These are phyloP conservation scores for Thalia dealbata DNA, from an alignment of 176 grass and related monocot species.

Conservation along the genomic window DNA sequence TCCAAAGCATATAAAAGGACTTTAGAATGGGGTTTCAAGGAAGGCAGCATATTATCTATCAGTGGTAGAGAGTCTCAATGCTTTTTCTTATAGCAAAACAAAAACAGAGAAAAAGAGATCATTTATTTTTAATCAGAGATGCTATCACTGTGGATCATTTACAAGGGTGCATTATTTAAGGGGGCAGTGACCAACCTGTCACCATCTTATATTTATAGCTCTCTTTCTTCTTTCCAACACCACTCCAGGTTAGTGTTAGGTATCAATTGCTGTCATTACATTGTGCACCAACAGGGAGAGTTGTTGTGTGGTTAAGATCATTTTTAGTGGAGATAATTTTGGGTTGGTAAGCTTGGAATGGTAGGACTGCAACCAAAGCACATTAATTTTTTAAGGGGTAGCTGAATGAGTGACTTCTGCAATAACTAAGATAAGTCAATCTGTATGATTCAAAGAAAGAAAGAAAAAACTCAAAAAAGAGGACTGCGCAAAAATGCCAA, in stretches of 20 bases:
- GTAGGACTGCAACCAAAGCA: not conserved
- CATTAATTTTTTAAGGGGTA: not conserved
- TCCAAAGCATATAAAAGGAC: too few species aligned
- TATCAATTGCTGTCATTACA: constrained; percentile 1
- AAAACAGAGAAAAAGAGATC: not conserved
- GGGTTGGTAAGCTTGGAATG: not conserved
- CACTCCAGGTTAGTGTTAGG: not conserved
- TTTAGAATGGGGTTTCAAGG: not conserved
- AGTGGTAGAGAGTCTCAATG: too few species aligned
- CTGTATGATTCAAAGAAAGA: too few species aligned
- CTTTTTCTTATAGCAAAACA: too few species aligned
- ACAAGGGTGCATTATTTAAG: not conserved
- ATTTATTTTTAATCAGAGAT: not conserved
- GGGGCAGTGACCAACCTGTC: constrained; percentile 1
- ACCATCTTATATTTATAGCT: not conserved
- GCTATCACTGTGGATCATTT: too few species aligned
- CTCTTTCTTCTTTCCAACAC: not conserved
- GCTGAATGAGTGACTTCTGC: too few species aligned
- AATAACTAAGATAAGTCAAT: too few species aligned
- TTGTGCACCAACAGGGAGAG: not conserved
- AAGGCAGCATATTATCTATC: not conserved
- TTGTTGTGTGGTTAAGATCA: not conserved
- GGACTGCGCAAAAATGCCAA: too few species aligned
- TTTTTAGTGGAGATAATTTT: not conserved
- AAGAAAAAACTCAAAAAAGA: too few species aligned